Evolutionary conservation across 2,329 filamentous ascomycete species (phyloP), one percentile per base, ranked within the genome.

Genomic region (Cytospora mali): DNA sequence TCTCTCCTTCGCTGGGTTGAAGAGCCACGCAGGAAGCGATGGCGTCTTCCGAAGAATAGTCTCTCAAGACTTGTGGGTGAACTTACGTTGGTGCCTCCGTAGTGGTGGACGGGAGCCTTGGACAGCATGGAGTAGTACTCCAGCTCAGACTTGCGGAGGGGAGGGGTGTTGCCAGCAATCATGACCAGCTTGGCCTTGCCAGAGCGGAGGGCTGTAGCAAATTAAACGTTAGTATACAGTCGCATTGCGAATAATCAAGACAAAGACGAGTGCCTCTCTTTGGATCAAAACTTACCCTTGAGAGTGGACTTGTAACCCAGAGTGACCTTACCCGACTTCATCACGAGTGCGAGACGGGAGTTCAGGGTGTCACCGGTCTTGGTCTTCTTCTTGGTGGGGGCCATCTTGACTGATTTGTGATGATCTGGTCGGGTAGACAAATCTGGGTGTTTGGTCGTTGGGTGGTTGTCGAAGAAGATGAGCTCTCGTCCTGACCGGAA

Each of bases 31-130:
- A 71, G 58, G 54, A 28, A 13, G 21, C n/a, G 46, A 56, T 48
- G 42, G 35, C 21, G 52, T 51, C 61, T 51, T 53, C 53, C 56
- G 9, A 66, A 53, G 62, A 68, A 64, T 57, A 51, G 49, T 23
- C 25, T 58, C 50, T 60, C 28, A 57, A 31, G 21, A 53, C 56
- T n/a, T 51, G 25, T 50, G 39, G 23, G 39, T 50, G 50, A 62
- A 92, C 94, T 90, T 89, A 98, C 94, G 88, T 98, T 98, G 89
- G 96, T 97, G 75, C 95, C 95, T 72, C 86, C 86, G 84, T 97
- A 98, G 87, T 99, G 95, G 87, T 98, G 94, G 75, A 98, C 94
- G 70, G 90, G 88, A 74, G 90, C 92, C 89, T 98, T 97, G 79
- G 88, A 89, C 75, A 96, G 81, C 92, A 95, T 95, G 78, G 87